Conservation (phyloP, 176 grass and related monocot species). For the Microstegium vimineum region DNA sequence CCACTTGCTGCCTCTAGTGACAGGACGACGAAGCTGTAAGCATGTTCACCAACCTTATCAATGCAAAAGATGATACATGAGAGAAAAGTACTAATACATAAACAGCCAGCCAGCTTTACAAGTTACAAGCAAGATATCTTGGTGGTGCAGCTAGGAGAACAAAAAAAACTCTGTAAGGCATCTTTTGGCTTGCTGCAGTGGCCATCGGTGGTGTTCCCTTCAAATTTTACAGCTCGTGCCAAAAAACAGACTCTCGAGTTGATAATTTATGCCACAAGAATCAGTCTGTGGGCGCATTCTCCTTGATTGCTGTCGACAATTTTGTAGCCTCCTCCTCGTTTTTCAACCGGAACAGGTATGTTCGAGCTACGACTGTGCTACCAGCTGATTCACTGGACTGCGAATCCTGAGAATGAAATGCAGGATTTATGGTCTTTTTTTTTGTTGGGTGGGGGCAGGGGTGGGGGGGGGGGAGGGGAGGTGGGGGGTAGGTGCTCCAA, state of each 20-base stretch:
- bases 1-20: not conserved
- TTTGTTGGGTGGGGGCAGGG: too few relatives aligned
- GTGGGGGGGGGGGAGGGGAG: too few relatives aligned
- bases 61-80: not conserved
- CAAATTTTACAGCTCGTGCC: not conserved
- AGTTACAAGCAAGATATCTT: not conserved
- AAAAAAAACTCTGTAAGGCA: conserved; percentile 23
- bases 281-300: conserved; percentile 59
- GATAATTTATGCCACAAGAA: not conserved
- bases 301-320: conserved; percentile 65
- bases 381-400: conserved; percentile 27
- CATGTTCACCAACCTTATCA: not conserved
- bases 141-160: not conserved
- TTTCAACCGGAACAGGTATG: conserved; percentile 68
- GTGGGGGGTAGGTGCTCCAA: not conserved
- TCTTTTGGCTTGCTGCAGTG: conserved; percentile 1
- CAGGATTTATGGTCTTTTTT: not conserved
- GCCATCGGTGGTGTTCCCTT: not conserved
- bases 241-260: not conserved
- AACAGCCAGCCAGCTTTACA: not conserved
- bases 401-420: conserved; percentile 42
- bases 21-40: not conserved
- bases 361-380: conserved; percentile 42
- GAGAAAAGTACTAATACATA: not conserved
- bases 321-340: conserved; percentile 70